Percentiles rank a stretch among this genome's conserved stretches.
phyloP scores from a whole-genome alignment of 148 eudicot genomes.

The Euryodendron excelsum region DNA sequence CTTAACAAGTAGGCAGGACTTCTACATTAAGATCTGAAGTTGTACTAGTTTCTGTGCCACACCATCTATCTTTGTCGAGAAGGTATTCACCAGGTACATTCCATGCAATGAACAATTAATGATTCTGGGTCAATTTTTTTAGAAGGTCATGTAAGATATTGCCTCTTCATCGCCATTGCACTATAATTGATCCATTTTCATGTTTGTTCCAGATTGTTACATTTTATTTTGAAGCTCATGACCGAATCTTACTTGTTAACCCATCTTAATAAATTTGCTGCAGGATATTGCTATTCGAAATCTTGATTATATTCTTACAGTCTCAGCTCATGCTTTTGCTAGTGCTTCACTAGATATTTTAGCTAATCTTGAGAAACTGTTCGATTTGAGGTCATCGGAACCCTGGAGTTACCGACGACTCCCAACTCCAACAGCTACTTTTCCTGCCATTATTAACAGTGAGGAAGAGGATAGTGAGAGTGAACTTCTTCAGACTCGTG shows the following conservation, averaged over 20 bases:
- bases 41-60: neutral
- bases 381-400: constrained; percentile 79
- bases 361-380: constrained; percentile 69
- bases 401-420: constrained; percentile 88
- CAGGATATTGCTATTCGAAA: constrained; percentile 91
- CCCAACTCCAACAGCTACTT: constrained; percentile 90
- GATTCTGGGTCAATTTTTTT: constrained; percentile 4
- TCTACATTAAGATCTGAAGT: neutral
- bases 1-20: neutral
- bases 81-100: neutral
- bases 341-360: constrained; percentile 69
- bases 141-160: neutral
- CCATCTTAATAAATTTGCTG: constrained; percentile 13
- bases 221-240: neutral
- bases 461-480: constrained; percentile 73
- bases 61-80: neutral
- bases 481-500: constrained; percentile 56
- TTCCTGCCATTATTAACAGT: constrained; percentile 79
- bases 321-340: constrained; percentile 57
- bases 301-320: constrained; percentile 74
- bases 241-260: neutral
- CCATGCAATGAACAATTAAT: neutral
- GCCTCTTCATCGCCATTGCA: neutral
- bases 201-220: neutral
- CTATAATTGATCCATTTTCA: neutral